Evolutionary conservation across 2,329 filamentous ascomycete species (phyloP).

Genomic region (Calonectria ilicicola): DNA sequence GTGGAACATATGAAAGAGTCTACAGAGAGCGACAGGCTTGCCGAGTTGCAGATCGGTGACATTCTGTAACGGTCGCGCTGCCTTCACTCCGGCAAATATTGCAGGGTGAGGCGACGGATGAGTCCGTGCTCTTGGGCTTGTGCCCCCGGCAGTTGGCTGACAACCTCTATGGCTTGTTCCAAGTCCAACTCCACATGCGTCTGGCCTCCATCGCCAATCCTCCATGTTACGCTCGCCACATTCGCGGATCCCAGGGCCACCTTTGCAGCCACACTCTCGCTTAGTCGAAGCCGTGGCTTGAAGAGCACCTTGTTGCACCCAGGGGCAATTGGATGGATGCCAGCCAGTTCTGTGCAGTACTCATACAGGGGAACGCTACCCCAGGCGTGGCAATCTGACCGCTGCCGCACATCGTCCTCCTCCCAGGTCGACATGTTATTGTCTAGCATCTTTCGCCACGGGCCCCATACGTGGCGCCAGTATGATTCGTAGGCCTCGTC

Average conservation of each 20-base stretch:
- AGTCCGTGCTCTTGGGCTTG: constrained; percentile 9
- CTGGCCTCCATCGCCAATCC: background rate
- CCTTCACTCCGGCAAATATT: background rate
- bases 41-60: background rate
- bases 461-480: constrained; percentile 25
- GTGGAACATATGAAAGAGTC: too few species aligned
- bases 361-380: constrained; percentile 28
- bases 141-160: constrained; percentile 14
- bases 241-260: constrained; percentile 19
- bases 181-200: constrained; percentile 8
- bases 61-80: background rate
- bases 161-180: constrained; percentile 11
- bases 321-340: constrained; percentile 8
- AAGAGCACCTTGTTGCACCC: constrained; percentile 21
- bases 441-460: constrained; percentile 24
- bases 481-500: constrained; percentile 18
- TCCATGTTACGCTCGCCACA: constrained; percentile 21
- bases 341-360: constrained; percentile 25
- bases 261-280: constrained; percentile 9
- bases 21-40: background rate
- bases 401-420: constrained; percentile 28
- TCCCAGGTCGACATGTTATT: constrained; percentile 30
- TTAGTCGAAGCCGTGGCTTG: constrained; percentile 21
- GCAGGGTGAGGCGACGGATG: background rate
- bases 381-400: constrained; percentile 30